Evolutionary conservation across 352 stramenopile species (phyloP).

Genomic region (Phytophthora palmivora): DNA sequence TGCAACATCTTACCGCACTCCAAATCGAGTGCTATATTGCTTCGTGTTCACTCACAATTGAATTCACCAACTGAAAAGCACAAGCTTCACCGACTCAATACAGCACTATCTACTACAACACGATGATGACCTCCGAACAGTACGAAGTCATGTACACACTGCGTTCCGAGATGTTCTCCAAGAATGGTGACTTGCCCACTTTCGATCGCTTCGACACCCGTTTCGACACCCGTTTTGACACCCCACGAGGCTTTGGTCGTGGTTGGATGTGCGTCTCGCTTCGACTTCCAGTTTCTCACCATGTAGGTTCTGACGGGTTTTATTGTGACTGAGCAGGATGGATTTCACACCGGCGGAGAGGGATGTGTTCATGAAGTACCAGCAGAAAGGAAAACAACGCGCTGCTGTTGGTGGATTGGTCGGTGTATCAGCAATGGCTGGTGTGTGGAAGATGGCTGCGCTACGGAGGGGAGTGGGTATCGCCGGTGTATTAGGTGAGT

Average conservation of each 20-base stretch:
- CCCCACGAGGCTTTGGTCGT: neutral
- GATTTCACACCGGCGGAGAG: constrained; percentile 17
- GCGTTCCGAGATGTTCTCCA: constrained; percentile 17
- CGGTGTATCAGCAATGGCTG: constrained; percentile 21
- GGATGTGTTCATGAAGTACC: constrained; percentile 24
- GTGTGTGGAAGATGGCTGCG: constrained; percentile 21
- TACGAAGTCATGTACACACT: constrained; percentile 20
- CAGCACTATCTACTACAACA: neutral
- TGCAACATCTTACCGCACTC: too few species aligned
- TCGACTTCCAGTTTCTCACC: too few species aligned
- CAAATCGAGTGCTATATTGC: too few species aligned
- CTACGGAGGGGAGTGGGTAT: constrained; percentile 18
- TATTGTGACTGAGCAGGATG: neutral
- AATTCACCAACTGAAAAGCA: neutral
- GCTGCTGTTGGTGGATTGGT: constrained; percentile 10
- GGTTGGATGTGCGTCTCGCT: neutral
- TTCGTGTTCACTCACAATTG: too few species aligned
- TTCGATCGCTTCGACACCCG: neutral
- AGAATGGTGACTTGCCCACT: neutral
- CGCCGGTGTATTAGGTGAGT: constrained; percentile 19
- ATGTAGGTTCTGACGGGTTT: too few species aligned
- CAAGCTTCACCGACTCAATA: too few species aligned
- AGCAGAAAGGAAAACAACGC: constrained; percentile 14
- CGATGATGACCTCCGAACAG: constrained; percentile 5
- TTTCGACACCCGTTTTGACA: too few species aligned